phyloP scores from a whole-genome alignment of 352 stramenopile species.

The Phytophthora hibernalis region DNA sequence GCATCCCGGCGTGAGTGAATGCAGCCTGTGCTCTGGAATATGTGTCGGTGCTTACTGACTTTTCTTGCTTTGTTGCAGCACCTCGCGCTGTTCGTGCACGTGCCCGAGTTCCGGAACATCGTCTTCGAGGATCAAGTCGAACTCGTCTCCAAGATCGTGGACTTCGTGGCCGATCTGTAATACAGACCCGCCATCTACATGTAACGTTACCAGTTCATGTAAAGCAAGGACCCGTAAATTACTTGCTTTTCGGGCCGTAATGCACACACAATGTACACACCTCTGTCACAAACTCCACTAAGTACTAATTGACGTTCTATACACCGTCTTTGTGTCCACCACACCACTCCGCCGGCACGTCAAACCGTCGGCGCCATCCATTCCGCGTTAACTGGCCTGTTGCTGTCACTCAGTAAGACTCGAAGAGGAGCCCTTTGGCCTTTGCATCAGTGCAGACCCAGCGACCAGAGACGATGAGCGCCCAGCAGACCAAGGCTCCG shows the following conservation, averaged over 20 bases:
- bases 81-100: slow-evolving; percentile 79
- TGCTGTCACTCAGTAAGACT: slow-evolving; percentile 35
- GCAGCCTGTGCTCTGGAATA: background rate
- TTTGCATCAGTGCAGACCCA: slow-evolving; percentile 5
- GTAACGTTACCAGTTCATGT: no score
- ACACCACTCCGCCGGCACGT: slow-evolving; percentile 20
- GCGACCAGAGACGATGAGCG: slow-evolving; percentile 31
- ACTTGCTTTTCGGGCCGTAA: no score
- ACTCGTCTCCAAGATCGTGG: slow-evolving; percentile 67
- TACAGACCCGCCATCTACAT: background rate
- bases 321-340: background rate
- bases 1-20: slow-evolving; percentile 38
- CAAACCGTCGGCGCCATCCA: slow-evolving; percentile 47
- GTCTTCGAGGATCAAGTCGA: slow-evolving; percentile 65
- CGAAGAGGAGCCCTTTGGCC: slow-evolving; percentile 20
- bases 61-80: slow-evolving; percentile 42
- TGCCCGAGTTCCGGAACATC: slow-evolving; percentile 70
- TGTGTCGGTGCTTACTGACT: background rate
- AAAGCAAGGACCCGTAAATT: no score
- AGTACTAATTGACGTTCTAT: background rate
- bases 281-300: background rate
- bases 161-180: slow-evolving; percentile 47
- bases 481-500: slow-evolving; percentile 28
- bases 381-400: slow-evolving; percentile 26
- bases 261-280: slow-evolving; percentile 3